Conservation (phyloP, 176 grass and related monocot species). For the Juncus effusus region DNA sequence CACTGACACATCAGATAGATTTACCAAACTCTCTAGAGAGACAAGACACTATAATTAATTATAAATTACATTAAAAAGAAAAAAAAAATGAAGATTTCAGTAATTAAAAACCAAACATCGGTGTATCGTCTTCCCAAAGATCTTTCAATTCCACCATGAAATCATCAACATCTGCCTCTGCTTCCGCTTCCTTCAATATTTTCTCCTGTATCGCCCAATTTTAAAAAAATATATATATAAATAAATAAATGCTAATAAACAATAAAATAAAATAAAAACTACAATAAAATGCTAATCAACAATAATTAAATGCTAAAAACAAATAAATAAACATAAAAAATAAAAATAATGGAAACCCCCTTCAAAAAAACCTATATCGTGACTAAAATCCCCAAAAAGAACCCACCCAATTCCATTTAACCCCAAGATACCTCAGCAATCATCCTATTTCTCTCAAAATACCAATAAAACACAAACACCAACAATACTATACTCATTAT, state of each 20-base stretch:
- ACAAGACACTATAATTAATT: constrained; percentile 4
- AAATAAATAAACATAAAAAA: too few species aligned
- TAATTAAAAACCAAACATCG: constrained; percentile 39
- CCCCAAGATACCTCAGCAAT: too few species aligned
- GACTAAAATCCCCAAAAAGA: too few species aligned
- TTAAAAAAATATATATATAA: constrained; percentile 11
- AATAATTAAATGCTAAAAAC: too few species aligned
- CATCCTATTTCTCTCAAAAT: too few species aligned
- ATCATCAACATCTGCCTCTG: constrained; percentile 48
- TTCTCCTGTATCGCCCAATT: constrained; percentile 65
- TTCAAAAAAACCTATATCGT: too few species aligned
- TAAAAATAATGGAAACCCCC: too few species aligned
- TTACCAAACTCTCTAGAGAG: background rate
- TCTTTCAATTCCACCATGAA: constrained; percentile 74
- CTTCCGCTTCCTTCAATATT: constrained; percentile 44
- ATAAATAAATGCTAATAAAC: background rate
- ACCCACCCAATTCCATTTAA: too few species aligned
- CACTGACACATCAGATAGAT: constrained; percentile 19
- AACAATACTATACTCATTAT: too few species aligned
- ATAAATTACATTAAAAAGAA: background rate
- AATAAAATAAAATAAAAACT: background rate
- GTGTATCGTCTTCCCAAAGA: constrained; percentile 59
- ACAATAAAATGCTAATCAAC: background rate
- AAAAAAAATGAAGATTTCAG: background rate
- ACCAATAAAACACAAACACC: too few species aligned